These are phyloP conservation scores for Gnetum montanum DNA, from an alignment of 75 land plant genomes.

Conservation along the genomic window DNA sequence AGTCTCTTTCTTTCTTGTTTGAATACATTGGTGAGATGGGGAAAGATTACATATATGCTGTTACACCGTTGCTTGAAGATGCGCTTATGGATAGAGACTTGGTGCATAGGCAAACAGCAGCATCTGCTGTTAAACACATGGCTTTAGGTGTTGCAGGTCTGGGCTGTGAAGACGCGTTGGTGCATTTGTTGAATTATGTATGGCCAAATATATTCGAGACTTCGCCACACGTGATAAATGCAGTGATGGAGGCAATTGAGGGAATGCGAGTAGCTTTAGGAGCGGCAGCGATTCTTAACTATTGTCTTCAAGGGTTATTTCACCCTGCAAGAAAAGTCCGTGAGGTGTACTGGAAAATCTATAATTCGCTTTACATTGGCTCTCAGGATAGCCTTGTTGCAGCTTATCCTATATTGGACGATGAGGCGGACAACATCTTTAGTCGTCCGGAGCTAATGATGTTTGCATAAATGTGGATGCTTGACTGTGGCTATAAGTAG, in stretches of 20 bases:
- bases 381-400: constrained; percentile 90
- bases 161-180: constrained; percentile 92
- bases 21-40: constrained; percentile 99
- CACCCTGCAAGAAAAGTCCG: constrained; percentile 97
- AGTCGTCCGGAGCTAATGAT: constrained; percentile 80
- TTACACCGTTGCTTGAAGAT: constrained; percentile 94
- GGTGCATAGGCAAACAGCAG: constrained; percentile 96
- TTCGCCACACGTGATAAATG: constrained; percentile 97
- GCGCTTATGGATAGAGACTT: constrained; percentile 94
- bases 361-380: constrained; percentile 90
- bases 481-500: no score
- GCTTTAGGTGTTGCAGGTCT: constrained; percentile 95
- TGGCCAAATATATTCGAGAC: constrained; percentile 99
- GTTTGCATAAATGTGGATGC: constrained; percentile 57
- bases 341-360: constrained; percentile 98
- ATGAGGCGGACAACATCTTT: constrained; percentile 56
- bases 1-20: constrained; percentile 91
- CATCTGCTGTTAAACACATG: constrained; percentile 98
- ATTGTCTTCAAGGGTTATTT: constrained; percentile 90
- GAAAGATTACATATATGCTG: constrained; percentile 96
- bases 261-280: constrained; percentile 97
- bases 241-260: constrained; percentile 97
- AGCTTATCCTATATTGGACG: constrained; percentile 77
- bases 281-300: constrained; percentile 66
- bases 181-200: constrained; percentile 83